phyloP scores from a whole-genome alignment of 1,139 yeast genomes.

The Yamadazyma buinensis region DNA sequence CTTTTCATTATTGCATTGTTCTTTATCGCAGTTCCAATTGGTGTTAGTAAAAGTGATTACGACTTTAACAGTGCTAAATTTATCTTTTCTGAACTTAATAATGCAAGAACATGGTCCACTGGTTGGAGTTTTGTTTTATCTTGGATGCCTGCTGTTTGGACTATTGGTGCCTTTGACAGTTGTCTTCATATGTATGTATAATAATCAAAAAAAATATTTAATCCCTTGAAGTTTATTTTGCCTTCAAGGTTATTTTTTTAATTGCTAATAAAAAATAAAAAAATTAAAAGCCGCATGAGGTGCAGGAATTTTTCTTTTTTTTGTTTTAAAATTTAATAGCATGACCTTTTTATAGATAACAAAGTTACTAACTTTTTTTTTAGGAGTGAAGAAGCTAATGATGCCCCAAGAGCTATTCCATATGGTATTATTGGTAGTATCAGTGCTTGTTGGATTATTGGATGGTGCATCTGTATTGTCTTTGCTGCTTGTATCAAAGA shows the following conservation, averaged over 20 bases:
- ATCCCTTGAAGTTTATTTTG: no score
- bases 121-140: slow-evolving; percentile 67
- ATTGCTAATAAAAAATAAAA: no score
- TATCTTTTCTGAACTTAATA: slow-evolving; percentile 56
- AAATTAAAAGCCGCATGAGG: no score
- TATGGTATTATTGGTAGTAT: slow-evolving; percentile 52
- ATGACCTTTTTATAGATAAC: no score
- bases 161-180: slow-evolving; percentile 66
- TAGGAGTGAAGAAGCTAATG: slow-evolving; percentile 68
- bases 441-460: slow-evolving; percentile 55
- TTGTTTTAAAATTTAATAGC: no score
- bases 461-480: slow-evolving; percentile 55
- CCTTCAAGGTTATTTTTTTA: no score
- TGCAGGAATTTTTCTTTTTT: no score
- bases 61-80: slow-evolving; percentile 37
- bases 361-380: no score
- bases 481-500: slow-evolving; percentile 52
- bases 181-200: slow-evolving; percentile 73
- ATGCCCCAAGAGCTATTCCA: slow-evolving; percentile 67
- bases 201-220: no score
- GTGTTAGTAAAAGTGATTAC: slow-evolving; percentile 24
- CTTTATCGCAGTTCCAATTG: slow-evolving; percentile 64
- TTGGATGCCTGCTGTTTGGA: slow-evolving; percentile 67
- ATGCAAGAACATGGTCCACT: slow-evolving; percentile 53
- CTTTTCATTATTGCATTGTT: slow-evolving; percentile 53